Evolutionary conservation across 2,329 filamentous ascomycete genomes (phyloP).

Genomic region (Colletotrichum sp.): DNA sequence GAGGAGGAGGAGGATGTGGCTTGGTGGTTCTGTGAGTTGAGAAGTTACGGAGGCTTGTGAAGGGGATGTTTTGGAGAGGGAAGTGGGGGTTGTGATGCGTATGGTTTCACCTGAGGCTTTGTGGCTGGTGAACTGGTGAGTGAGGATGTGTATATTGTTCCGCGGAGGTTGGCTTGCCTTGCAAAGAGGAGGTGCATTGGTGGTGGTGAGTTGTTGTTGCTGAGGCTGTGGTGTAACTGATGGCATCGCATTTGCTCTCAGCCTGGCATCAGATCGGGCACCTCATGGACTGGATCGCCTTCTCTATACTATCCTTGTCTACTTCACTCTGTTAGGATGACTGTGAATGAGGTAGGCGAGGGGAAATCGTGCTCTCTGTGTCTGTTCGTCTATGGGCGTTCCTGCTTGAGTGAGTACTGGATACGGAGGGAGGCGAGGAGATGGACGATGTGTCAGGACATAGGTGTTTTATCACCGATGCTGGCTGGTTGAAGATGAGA

Average conservation of each 20-base stretch:
- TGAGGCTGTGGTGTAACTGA: background rate
- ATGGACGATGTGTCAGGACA: rapidly evolving
- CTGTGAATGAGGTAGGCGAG: background rate
- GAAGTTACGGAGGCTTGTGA: background rate
- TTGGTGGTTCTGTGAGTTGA: background rate
- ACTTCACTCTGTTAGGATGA: rapidly evolving
- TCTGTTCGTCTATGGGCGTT: background rate
- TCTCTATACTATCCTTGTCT: rapidly evolving
- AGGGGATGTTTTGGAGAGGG: background rate
- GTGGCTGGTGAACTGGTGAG: background rate
- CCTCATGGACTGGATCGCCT: background rate
- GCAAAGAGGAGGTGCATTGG: rapidly evolving
- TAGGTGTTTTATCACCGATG: rapidly evolving
- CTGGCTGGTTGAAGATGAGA: background rate
- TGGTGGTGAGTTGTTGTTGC: background rate
- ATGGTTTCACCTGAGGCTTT: background rate
- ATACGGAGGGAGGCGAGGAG: background rate
- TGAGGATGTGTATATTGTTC: background rate
- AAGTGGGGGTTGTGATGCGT: background rate
- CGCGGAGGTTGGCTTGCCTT: background rate
- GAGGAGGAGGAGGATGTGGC: background rate
- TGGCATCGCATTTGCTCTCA: background rate
- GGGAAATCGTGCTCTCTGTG: too few relatives aligned
- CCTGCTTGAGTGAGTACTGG: background rate
- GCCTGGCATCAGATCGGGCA: background rate